Percentiles rank a stretch among this genome's conserved stretches.
These are phyloP conservation scores for Puccinia polysora DNA, from an alignment of 1,284 basidiomycete genomes.

Conservation along the genomic window DNA sequence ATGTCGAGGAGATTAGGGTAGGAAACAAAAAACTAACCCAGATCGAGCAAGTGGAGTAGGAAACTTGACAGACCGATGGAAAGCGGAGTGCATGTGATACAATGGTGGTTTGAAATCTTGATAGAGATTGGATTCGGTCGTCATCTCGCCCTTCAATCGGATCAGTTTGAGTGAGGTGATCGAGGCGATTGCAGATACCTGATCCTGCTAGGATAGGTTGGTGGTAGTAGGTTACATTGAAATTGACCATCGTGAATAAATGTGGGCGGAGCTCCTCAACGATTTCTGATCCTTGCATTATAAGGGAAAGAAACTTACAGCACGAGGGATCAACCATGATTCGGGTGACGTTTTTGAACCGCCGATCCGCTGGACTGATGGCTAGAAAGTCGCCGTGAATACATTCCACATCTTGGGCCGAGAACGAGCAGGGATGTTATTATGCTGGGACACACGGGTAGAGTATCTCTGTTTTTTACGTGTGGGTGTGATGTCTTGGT, in stretches of 20 bases:
- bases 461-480: too few relatives aligned
- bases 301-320: conserved; percentile 46
- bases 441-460: too few relatives aligned
- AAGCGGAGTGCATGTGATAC: conserved; percentile 92
- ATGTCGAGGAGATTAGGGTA: background rate
- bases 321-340: conserved; percentile 90
- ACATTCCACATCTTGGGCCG: conserved; percentile 60
- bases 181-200: conserved; percentile 50
- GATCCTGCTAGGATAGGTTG: conserved; percentile 47
- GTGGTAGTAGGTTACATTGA: background rate
- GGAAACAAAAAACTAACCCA: conserved; percentile 19
- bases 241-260: background rate
- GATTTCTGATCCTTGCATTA: background rate
- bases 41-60: conserved; percentile 41
- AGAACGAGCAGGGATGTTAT: background rate
- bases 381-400: conserved; percentile 74
- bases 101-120: conserved; percentile 84
- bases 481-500: too few relatives aligned
- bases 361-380: conserved; percentile 62
- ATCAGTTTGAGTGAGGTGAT: conserved; percentile 53
- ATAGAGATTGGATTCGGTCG: conserved; percentile 70
- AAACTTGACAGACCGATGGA: conserved; percentile 53
- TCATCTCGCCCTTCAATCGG: conserved; percentile 54
- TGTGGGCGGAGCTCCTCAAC: conserved; percentile 52
- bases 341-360: conserved; percentile 67